Conservation (phyloP, 495 filamentous ascomycete genomes). For the Xylaria sp. region DNA sequence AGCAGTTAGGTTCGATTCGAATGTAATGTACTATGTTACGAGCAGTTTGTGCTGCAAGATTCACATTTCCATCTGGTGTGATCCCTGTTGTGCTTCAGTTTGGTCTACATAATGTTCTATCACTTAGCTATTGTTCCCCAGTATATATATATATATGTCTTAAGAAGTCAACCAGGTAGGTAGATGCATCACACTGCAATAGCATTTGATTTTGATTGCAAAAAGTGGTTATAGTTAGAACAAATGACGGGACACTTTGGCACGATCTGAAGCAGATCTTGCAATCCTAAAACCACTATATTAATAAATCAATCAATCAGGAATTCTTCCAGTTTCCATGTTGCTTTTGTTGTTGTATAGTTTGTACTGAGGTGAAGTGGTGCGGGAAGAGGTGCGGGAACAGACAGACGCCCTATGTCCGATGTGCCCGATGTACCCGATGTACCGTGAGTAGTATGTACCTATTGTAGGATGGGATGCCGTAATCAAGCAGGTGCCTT, state of each 20-base stretch:
- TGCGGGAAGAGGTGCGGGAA: background rate
- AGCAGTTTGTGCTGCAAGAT: background rate
- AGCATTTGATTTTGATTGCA: too few species aligned
- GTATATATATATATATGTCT: too few species aligned
- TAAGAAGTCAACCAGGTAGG: background rate
- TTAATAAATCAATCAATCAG: background rate
- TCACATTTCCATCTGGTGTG: background rate
- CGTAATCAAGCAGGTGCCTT: constrained; percentile 15
- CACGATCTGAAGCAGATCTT: background rate
- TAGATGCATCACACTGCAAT: too few species aligned
- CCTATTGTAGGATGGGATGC: too few species aligned
- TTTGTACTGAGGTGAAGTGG: background rate
- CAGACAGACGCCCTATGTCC: background rate
- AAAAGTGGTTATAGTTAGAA: background rate
- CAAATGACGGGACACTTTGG: background rate
- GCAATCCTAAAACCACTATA: background rate
- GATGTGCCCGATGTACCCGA: background rate
- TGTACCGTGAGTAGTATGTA: too few species aligned
- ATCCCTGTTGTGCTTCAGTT: background rate
- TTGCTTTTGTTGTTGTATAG: background rate
- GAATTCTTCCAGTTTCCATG: background rate
- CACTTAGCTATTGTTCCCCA: background rate
- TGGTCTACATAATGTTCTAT: background rate
- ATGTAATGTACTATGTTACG: background rate
- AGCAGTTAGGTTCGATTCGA: background rate